These are phyloP conservation scores for Calcarisporium arbuscula DNA, from an alignment of 2,329 filamentous ascomycete species.

Conservation along the genomic window DNA sequence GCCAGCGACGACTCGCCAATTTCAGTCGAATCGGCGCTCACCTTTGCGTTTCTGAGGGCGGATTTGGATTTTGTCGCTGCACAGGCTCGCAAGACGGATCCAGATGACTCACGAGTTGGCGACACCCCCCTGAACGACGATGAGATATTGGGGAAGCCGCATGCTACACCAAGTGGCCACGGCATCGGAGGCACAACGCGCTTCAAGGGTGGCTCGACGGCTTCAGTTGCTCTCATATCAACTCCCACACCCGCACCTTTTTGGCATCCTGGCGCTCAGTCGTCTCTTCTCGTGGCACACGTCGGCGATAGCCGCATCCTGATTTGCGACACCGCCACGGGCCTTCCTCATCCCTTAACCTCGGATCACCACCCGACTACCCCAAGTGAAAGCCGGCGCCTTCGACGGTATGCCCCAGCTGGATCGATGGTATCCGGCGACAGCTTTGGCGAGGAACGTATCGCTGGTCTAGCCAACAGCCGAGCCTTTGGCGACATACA, in stretches of 20 bases:
- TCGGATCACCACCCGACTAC: constrained; percentile 90
- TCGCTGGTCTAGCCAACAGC: constrained; percentile 88
- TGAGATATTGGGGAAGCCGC: constrained; percentile 66
- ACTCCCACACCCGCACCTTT: constrained; percentile 88
- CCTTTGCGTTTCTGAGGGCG: constrained; percentile 88
- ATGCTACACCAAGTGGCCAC: constrained; percentile 47
- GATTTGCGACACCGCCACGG: constrained; percentile 80
- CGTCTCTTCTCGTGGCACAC: constrained; percentile 79
- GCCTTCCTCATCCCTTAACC: constrained; percentile 72
- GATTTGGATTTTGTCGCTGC: constrained; percentile 92
- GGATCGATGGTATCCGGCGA: constrained; percentile 77
- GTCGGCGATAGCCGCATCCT: constrained; percentile 90
- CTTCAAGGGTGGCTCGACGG: constrained; percentile 92
- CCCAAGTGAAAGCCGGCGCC: constrained; percentile 72
- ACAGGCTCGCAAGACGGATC: constrained; percentile 75
- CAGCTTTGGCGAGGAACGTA: constrained; percentile 94
- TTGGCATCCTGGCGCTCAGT: constrained; percentile 85
- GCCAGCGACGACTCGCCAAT: constrained; percentile 32
- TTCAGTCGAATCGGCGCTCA: constrained; percentile 70
- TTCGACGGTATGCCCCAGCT: constrained; percentile 74
- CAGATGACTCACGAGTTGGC: constrained; percentile 60
- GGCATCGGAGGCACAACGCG: constrained; percentile 68
- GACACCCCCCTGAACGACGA: constrained; percentile 79
- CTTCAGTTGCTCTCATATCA: constrained; percentile 82
- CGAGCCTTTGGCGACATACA: constrained; percentile 90